These are phyloP conservation scores for Leccinum broughii DNA, from an alignment of 768 basidiomycete genomes.

Conservation along the genomic window DNA sequence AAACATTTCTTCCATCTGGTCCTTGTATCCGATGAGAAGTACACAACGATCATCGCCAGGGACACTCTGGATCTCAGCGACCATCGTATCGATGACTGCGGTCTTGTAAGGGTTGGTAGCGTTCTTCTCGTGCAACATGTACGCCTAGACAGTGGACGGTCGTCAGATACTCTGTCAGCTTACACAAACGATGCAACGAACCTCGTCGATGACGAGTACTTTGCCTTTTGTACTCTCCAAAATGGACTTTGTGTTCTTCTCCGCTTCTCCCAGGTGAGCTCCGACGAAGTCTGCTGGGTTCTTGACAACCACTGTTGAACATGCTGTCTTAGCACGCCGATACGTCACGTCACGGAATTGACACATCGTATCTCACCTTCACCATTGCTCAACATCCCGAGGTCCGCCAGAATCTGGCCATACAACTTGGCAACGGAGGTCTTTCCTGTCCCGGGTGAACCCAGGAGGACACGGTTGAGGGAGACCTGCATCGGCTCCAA, in stretches of 20 bases:
- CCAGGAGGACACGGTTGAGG: conserved; percentile 67
- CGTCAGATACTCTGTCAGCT: not conserved
- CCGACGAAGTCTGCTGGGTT: conserved; percentile 73
- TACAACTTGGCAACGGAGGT: conserved; percentile 72
- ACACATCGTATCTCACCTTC: conserved; percentile 49
- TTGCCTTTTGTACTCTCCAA: conserved; percentile 60
- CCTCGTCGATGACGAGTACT: conserved; percentile 74
- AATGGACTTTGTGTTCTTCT: conserved; percentile 65
- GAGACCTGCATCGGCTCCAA: conserved; percentile 51
- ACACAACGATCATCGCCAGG: conserved; percentile 74
- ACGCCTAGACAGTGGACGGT: conserved; percentile 48
- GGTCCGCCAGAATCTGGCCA: conserved; percentile 60
- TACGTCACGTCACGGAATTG: too few relatives aligned
- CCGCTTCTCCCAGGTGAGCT: conserved; percentile 55
- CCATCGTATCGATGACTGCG: conserved; percentile 72
- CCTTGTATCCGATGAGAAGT: conserved; percentile 63
- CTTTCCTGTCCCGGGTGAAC: conserved; percentile 72
- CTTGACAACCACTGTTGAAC: conserved; percentile 55
- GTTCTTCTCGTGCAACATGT: conserved; percentile 57
- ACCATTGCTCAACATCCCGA: conserved; percentile 67
- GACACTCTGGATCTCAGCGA: conserved; percentile 69
- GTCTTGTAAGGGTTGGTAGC: conserved; percentile 57
- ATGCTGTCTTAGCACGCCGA: not conserved
- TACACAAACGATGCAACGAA: conserved; percentile 17
- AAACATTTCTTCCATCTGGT: conserved; percentile 73